Conservation (phyloP, 2,329 filamentous ascomycete species). For the Microcyclosporella mali region DNA sequence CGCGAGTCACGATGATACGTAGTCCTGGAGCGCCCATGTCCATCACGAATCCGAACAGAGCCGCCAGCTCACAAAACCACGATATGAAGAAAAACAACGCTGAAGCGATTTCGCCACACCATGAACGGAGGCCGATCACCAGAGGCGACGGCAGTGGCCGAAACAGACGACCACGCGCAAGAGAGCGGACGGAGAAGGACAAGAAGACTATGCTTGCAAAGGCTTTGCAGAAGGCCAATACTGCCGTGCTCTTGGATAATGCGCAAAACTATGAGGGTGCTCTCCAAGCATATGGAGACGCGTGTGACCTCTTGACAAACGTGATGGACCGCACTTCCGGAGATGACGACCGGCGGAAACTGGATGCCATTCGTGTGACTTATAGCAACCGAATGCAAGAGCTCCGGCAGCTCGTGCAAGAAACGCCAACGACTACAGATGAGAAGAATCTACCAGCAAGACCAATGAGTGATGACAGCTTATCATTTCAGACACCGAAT, state of each 20-base stretch:
- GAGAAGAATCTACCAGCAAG: conserved; percentile 73
- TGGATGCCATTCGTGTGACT: conserved; percentile 86
- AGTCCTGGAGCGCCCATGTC: conserved; percentile 22
- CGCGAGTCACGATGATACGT: conserved; percentile 22
- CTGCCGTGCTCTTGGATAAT: conserved; percentile 91
- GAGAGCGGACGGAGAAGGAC: conserved; percentile 44
- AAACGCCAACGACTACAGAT: conserved; percentile 37
- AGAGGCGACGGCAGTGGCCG: conserved; percentile 5
- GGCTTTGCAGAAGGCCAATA: conserved; percentile 90
- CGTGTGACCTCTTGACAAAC: conserved; percentile 78
- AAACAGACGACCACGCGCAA: conserved; percentile 24
- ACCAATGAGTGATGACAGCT: conserved; percentile 56
- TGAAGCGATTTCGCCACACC: conserved; percentile 8
- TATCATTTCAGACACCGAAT: conserved; percentile 21
- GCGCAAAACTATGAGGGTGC: conserved; percentile 90
- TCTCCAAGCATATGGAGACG: conserved; percentile 82
- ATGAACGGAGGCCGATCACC: conserved; percentile 14
- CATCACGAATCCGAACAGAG: conserved; percentile 5
- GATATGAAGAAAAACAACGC: conserved; percentile 11
- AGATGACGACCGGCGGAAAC: conserved; percentile 80
- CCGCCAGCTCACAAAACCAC: conserved; percentile 9
- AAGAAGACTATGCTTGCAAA: conserved; percentile 96
- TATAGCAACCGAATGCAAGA: conserved; percentile 89
- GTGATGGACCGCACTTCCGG: conserved; percentile 80
- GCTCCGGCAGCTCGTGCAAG: conserved; percentile 62